phyloP scores from a whole-genome alignment of 345 rosid genomes.

The Zanthoxylum bungeanum region DNA sequence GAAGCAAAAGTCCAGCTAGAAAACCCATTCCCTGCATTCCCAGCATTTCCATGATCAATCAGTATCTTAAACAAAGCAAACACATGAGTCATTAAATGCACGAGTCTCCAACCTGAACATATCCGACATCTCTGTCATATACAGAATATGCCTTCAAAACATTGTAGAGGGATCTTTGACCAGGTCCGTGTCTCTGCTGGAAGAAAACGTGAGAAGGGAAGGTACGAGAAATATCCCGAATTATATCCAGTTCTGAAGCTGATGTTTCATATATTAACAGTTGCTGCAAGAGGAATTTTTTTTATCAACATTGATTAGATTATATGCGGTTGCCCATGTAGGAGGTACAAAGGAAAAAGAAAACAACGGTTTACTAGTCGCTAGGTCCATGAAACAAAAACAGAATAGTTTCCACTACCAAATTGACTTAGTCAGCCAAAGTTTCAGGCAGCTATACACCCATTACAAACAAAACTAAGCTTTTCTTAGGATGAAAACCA shows the following conservation, averaged over 20 bases:
- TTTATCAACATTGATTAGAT: conserved; percentile 2
- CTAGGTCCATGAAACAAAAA: background rate
- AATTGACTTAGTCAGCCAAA: background rate
- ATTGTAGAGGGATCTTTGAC: conserved; percentile 94
- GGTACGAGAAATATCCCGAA: conserved; percentile 91
- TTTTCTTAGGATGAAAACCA: background rate
- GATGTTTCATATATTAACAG: conserved; percentile 87
- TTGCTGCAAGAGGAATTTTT: conserved; percentile 54
- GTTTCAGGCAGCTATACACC: background rate
- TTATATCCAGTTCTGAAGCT: conserved; percentile 87
- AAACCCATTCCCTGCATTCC: conserved; percentile 93
- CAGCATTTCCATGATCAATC: conserved; percentile 11
- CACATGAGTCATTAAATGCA: background rate
- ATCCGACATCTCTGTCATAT: conserved; percentile 91
- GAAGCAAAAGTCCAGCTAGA: conserved; percentile 86
- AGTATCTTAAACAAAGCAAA: conserved; percentile 3
- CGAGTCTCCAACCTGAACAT: conserved; percentile 72
- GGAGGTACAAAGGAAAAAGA: background rate
- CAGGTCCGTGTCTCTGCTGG: conserved; percentile 99
- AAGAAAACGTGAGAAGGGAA: conserved; percentile 97
- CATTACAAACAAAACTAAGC: background rate
- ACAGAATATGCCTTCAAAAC: conserved; percentile 97
- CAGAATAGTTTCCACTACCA: background rate
- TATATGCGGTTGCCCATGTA: background rate
- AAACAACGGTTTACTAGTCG: background rate